Conservation (phyloP, 352 stramenopile species). For the Globisporangium recalcitrans region DNA sequence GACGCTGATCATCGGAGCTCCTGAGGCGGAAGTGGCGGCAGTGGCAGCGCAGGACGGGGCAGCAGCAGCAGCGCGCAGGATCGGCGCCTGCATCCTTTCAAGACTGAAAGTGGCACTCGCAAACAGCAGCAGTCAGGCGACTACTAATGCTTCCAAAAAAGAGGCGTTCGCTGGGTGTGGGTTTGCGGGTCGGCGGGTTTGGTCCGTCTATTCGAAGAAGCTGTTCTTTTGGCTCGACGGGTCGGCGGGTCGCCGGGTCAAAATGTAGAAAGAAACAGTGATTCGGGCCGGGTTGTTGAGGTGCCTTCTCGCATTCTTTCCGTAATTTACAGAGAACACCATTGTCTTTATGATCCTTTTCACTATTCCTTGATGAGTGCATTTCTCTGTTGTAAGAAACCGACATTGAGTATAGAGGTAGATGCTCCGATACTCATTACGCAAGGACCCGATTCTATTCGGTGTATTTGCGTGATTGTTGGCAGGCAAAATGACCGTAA, state of each 20-base stretch:
- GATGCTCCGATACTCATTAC: not conserved
- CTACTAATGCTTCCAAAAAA: constrained; percentile 15
- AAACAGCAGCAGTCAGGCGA: too few relatives aligned
- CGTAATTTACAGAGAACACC: constrained; percentile 4
- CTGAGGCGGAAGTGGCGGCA: not conserved
- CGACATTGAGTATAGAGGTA: not conserved
- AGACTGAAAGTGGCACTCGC: constrained; percentile 16
- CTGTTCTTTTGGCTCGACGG: not conserved
- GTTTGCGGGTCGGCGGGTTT: not conserved
- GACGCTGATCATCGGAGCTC: not conserved
- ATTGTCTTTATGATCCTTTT: not conserved
- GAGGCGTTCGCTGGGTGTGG: constrained; percentile 2
- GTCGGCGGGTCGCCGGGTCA: not conserved
- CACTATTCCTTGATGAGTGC: too few relatives aligned
- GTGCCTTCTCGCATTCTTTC: not conserved
- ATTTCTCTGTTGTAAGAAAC: too few relatives aligned
- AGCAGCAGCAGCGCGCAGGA: constrained; percentile 1
- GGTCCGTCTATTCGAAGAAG: not conserved
- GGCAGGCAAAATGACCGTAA: not conserved
- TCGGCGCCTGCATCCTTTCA: constrained; percentile 34
- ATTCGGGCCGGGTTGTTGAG: not conserved
- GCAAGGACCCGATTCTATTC: not conserved
- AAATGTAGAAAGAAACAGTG: constrained; percentile 5
- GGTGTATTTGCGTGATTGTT: not conserved
- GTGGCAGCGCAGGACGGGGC: not conserved